A percentile compares a stretch with the other conserved stretches of the same genome.
Conservation (phyloP, 2,329 filamentous ascomycete genomes). For the Fusarium sp. region DNA sequence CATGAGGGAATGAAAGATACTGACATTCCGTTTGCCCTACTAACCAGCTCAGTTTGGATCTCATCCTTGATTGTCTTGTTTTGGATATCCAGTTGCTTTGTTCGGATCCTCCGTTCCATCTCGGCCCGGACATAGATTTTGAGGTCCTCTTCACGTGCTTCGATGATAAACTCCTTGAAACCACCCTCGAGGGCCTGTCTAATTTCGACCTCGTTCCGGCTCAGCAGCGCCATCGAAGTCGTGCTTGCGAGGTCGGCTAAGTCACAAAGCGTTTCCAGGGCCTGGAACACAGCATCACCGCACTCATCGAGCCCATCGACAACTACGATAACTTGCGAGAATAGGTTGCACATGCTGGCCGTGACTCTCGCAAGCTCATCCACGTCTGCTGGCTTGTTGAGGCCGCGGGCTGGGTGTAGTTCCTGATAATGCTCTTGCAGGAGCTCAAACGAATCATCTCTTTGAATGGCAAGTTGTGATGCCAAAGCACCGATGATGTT, state of each 20-base stretch:
- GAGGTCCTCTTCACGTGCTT: background rate
- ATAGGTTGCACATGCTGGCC: background rate
- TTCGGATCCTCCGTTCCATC: background rate
- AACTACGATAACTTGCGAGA: background rate
- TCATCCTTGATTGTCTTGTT: background rate
- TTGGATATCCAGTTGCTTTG: background rate
- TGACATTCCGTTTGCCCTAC: background rate
- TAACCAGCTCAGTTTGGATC: background rate
- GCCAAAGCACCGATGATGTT: background rate
- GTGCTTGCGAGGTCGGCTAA: background rate
- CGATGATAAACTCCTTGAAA: background rate
- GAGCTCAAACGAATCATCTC: background rate
- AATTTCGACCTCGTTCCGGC: background rate
- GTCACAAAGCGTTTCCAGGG: background rate
- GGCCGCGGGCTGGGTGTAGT: background rate
- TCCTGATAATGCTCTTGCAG: background rate
- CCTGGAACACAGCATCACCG: background rate
- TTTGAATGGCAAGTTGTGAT: background rate
- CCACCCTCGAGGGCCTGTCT: background rate
- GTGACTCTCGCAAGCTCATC: background rate
- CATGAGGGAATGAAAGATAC: background rate
- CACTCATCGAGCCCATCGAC: background rate
- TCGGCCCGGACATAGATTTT: background rate
- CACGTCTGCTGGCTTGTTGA: background rate
- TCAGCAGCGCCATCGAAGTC: background rate